Percentiles rank a stretch among this genome's conserved stretches.
Conservation (phyloP, 495 filamentous ascomycete species). For the Xylaria curta region DNA sequence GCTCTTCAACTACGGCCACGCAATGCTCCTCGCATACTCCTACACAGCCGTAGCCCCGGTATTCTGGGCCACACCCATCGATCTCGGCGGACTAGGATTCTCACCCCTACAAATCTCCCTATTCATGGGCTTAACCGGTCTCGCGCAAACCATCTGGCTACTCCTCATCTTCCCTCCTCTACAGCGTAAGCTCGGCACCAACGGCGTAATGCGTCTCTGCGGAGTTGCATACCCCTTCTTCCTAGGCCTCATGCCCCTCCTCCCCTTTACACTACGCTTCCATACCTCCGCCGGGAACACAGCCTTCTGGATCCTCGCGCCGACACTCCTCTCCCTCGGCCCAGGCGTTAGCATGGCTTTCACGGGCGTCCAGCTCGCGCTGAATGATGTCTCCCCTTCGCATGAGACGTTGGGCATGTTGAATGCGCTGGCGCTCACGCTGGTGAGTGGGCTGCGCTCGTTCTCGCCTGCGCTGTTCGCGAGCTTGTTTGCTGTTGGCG, state of each 20-base stretch:
- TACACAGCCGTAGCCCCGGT: constrained; percentile 71
- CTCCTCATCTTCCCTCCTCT: constrained; percentile 67
- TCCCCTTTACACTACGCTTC: constrained; percentile 58
- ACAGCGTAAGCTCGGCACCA: constrained; percentile 64
- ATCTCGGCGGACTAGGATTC: constrained; percentile 68
- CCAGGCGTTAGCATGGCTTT: constrained; percentile 72
- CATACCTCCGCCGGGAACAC: constrained; percentile 36
- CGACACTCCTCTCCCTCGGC: constrained; percentile 49
- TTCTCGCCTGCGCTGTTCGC: constrained; percentile 66
- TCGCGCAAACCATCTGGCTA: constrained; percentile 69
- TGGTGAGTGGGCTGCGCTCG: constrained; percentile 45
- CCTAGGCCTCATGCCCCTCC: constrained; percentile 55
- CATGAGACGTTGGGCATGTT: constrained; percentile 65
- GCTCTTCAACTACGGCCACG: constrained; percentile 64
- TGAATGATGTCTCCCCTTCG: constrained; percentile 72
- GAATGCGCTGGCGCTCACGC: constrained; percentile 64
- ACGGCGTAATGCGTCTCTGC: constrained; percentile 62
- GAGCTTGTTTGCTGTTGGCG: constrained; percentile 67
- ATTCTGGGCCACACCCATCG: constrained; percentile 63
- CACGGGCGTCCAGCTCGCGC: constrained; percentile 68
- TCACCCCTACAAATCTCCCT: constrained; percentile 62
- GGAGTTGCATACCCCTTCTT: constrained; percentile 64
- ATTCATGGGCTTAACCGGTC: constrained; percentile 63
- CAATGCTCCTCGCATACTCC: constrained; percentile 66
- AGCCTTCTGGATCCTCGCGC: constrained; percentile 63